Base-by-base conservation (phyloP, 1,284 basidiomycete species). In the Porodaedalea pini region DNA sequence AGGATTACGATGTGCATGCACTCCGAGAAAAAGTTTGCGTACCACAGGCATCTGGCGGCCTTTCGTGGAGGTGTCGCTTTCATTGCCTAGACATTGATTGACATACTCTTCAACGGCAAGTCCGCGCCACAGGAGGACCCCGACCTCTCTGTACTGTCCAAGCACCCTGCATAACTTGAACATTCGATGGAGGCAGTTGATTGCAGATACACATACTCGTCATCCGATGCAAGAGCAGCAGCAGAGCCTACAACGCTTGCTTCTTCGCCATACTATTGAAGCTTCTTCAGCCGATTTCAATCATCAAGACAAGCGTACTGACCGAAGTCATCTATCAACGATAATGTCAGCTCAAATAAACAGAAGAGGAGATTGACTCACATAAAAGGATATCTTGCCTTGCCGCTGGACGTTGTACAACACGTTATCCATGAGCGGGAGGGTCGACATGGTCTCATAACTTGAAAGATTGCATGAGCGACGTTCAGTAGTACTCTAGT, bases 311-410 rank as follows among this genome's bases (percentile, higher is more conserved):
- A 39, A 25, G 43, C 31, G 23, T 51, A 70, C 82, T 73, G 71
- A 86, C 88, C 40, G 86, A 77, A 27, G 89, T 91, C 86, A 91
- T 90, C 88, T 90, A 57, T 36, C 34, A 23, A 44, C 47, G 19
- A 54, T 47, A 19, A 50, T 40, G 32, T 43, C 48, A 31, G 53
- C 19, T 21, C n/a, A 10, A 29, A 29, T 11, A 17, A 37, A 51
- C 11, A 21, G 6, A 21, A 41, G n/a, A 10, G n/a, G n/a, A n/a
- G n/a, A 17, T 29, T 34, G 49, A 51, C 61, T 29, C 67, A 93
- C 92, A 72, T 95, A 95, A 73, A 97, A 97, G 4, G 90, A 92
- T 65, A 95, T 94, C 67, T 94, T 92, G 27, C 94, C 94, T 71
- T 97, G 94, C 15, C 94, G 81, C 69, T 97, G 94, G 2, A 94